Base-by-base conservation (phyloP, 225 moss, liverwort and hornwort species). In the Polytrichum commune region DNA sequence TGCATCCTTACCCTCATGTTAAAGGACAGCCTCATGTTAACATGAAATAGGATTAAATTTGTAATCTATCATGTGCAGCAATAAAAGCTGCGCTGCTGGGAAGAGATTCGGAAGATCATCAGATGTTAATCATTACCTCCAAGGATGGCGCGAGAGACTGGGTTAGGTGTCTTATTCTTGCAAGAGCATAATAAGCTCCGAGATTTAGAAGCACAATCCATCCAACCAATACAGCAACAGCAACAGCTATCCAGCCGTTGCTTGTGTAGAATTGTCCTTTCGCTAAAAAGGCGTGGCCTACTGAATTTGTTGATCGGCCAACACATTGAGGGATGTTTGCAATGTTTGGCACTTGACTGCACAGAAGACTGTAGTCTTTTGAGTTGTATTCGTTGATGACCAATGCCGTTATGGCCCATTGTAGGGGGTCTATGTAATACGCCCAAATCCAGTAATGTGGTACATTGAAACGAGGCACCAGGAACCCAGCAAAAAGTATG, bases 361-460 rank as follows among this genome's bases (percentile, higher is more conserved):
- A 97, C 27, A 71, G 86, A 62, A 69, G 30, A 55, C 79, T 79
- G 74, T 93, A 92, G 66, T 74, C 63, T 27, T 76, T 67, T 22
- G 97, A 95, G 73, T 79, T 90, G 66, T 81, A 98, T 70, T 98
- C 94, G 61, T 95, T 98, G 68, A 93, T 55, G 28, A 98, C 66
- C 72, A 98, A 84, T 71, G 88, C 85, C 46, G 88, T 81, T 55
- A 87, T 90, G 58, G 86, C 91, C 88, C 92, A 92, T 76, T 98
- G 97, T 55, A 98, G 75, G 54, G 97, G 97, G 80, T 98, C 89
- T 23, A 98, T 62, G 62, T 98, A 95, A 74, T 90, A 98, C 7
- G 91, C 92, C 97, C 97, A 98, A 69, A 93, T 26, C 97, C 97
- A 98, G 69, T 92, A 98, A 25, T 91, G 80, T 38, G 83, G 94